Percentiles rank a stretch among this genome's conserved stretches.
Evolutionary conservation across 345 rosid species (phyloP).

Genomic region (Aquilaria sinensis): DNA sequence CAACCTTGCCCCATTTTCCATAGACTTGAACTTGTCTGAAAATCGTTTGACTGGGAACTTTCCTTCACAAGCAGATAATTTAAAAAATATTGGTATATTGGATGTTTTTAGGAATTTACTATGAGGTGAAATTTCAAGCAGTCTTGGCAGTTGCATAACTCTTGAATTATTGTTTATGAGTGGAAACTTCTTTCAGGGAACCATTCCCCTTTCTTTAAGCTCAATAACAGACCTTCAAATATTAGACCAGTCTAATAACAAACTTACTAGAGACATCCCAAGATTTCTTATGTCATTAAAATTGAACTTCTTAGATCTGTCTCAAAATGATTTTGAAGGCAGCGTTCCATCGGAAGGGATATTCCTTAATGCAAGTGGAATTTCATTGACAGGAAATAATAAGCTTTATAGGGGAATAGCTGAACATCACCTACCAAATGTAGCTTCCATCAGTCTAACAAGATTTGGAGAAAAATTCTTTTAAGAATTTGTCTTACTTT

Average conservation of each 20-base stretch:
- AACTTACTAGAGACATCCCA: constrained; percentile 22
- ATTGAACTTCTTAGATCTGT: constrained; percentile 17
- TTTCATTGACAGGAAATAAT: constrained; percentile 21
- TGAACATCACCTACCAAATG: constrained; percentile 4
- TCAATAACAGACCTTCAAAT: constrained; percentile 16
- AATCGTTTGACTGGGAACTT: constrained; percentile 6
- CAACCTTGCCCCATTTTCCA: background rate
- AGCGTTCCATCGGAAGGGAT: constrained; percentile 27
- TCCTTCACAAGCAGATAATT: background rate
- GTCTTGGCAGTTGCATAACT: constrained; percentile 19
- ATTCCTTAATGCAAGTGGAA: constrained; percentile 24
- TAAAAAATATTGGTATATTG: background rate
- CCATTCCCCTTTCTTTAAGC: constrained; percentile 25
- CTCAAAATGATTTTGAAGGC: constrained; percentile 39
- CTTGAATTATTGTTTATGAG: constrained; percentile 12
- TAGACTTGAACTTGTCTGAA: accelerated
- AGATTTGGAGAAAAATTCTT: background rate
- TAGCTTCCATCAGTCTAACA: background rate
- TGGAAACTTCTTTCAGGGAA: constrained; percentile 21
- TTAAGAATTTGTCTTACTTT: background rate
- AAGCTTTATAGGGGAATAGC: constrained; percentile 32
- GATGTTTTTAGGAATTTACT: background rate
- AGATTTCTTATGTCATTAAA: background rate
- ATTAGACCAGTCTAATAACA: constrained; percentile 31
- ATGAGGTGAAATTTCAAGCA: constrained; percentile 15